A percentile compares a stretch with the other conserved stretches of the same genome.
Conservation (phyloP, 2,329 filamentous ascomycete genomes). For the Sporothrix humicola region DNA sequence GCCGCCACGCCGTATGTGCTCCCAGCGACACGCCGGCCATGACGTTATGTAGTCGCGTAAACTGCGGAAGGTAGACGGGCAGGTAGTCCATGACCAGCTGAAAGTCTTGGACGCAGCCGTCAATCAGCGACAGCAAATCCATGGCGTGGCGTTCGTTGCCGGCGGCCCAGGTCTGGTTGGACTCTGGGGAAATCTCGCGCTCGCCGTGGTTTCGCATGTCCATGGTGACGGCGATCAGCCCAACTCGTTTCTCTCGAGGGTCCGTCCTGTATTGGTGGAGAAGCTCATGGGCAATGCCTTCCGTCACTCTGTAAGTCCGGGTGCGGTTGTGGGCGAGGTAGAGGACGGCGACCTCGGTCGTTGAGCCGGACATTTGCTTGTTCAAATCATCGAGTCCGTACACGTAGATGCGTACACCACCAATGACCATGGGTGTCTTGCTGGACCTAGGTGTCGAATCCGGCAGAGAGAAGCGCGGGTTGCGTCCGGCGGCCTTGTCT, state of each 20-base stretch:
- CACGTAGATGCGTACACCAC: slow-evolving; percentile 22
- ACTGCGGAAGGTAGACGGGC: slow-evolving; percentile 18
- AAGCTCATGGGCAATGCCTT: slow-evolving; percentile 22
- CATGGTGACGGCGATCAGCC: slow-evolving; percentile 24
- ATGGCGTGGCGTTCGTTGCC: slow-evolving; percentile 25
- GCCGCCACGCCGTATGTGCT: slow-evolving; percentile 18
- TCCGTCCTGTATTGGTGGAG: slow-evolving; percentile 2
- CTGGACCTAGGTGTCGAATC: slow-evolving; percentile 14
- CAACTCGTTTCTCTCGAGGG: not conserved
- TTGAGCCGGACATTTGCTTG: not conserved
- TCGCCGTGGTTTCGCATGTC: slow-evolving; percentile 28
- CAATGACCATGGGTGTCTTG: slow-evolving; percentile 25
- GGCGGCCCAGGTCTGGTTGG: slow-evolving; percentile 13
- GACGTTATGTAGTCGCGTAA: not conserved
- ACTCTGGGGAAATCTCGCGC: not conserved
- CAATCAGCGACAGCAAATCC: slow-evolving; percentile 14
- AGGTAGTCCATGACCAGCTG: slow-evolving; percentile 25
- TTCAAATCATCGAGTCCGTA: slow-evolving; percentile 12
- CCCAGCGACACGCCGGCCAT: slow-evolving; percentile 24
- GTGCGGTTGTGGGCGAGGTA: slow-evolving; percentile 26
- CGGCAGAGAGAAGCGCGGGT: slow-evolving; percentile 14
- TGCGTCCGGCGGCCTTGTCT: slow-evolving; percentile 13
- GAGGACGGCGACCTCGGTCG: slow-evolving; percentile 18
- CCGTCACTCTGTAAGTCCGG: slow-evolving; percentile 19
- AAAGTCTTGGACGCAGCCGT: slow-evolving; percentile 20